These are phyloP conservation scores for Populus deltoides DNA, from an alignment of 345 rosid genomes.

Conservation along the genomic window DNA sequence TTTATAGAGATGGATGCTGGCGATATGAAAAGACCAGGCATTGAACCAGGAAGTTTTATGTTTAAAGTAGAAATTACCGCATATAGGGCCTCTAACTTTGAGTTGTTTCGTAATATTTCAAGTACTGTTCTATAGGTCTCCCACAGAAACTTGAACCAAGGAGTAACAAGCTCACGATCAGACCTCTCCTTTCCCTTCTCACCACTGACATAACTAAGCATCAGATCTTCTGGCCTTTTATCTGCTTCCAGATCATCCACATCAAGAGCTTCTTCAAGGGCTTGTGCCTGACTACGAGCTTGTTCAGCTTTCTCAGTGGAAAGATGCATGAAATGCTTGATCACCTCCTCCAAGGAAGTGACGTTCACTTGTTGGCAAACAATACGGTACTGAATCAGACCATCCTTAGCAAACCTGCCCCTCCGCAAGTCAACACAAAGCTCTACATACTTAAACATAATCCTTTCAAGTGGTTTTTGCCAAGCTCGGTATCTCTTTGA, in stretches of 20 bases:
- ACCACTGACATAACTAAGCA: slow-evolving; percentile 97
- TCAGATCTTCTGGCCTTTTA: slow-evolving; percentile 90
- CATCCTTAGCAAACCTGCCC: slow-evolving; percentile 96
- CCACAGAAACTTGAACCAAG: slow-evolving; percentile 99
- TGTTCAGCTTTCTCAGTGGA: slow-evolving; percentile 97
- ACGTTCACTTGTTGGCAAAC: slow-evolving; percentile 98
- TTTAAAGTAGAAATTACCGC: slow-evolving; percentile 58
- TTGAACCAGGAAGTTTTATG: not conserved
- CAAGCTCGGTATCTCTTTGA: slow-evolving; percentile 92
- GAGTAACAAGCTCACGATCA: slow-evolving; percentile 94
- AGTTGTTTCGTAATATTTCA: slow-evolving; percentile 89
- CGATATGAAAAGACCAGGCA: not conserved
- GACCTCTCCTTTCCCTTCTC: slow-evolving; percentile 99
- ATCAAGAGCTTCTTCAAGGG: slow-evolving; percentile 96
- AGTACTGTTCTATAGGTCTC: slow-evolving; percentile 99
- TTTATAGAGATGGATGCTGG: not conserved
- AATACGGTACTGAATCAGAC: slow-evolving; percentile 86
- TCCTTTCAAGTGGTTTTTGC: slow-evolving; percentile 88
- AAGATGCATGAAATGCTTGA: slow-evolving; percentile 91
- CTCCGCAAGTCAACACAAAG: slow-evolving; percentile 91
- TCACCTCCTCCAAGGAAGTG: slow-evolving; percentile 93
- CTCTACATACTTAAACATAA: slow-evolving; percentile 95
- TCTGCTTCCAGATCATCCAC: slow-evolving; percentile 99
- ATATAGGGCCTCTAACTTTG: slow-evolving; percentile 93
- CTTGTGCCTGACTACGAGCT: slow-evolving; percentile 90